phyloP scores from a whole-genome alignment of 2,329 filamentous ascomycete species.

The Talaromyces verruculosus region DNA sequence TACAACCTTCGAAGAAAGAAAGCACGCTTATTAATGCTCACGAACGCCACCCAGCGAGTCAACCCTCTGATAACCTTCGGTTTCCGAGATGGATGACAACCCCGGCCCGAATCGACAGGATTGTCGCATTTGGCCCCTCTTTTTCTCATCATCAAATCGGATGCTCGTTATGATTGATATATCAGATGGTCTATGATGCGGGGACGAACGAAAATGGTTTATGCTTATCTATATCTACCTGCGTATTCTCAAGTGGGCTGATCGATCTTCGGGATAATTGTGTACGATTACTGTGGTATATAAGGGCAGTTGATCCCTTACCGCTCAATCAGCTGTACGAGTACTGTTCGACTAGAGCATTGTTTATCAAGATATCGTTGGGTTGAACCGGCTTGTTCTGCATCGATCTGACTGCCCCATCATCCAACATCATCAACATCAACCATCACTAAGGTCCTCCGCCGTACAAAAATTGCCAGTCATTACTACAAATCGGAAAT shows the following conservation, averaged over 20 bases:
- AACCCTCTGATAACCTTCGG: background rate
- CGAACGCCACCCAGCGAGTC: background rate
- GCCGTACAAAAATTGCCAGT: background rate
- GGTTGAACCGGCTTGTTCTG: background rate
- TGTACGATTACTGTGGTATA: background rate
- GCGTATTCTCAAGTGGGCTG: background rate
- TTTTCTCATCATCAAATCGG: background rate
- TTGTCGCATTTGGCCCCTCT: background rate
- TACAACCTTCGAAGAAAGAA: background rate
- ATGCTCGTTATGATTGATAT: background rate
- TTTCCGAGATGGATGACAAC: slow-evolving; percentile 6
- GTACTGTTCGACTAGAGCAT: background rate
- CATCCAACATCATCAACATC: background rate
- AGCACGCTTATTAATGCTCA: background rate
- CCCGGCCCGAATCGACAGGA: slow-evolving; percentile 2
- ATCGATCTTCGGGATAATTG: background rate
- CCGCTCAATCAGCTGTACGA: too few species aligned
- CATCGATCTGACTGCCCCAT: background rate
- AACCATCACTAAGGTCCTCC: background rate
- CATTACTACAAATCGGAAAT: background rate
- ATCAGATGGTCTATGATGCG: background rate
- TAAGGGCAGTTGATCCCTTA: background rate
- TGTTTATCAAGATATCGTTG: background rate
- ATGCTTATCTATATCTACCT: background rate
- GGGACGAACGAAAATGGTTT: background rate